Evolutionary conservation across 176 grass and related monocot species (phyloP), one percentile per base, ranked within the genome.

Genomic region (Lolium rigidum): DNA sequence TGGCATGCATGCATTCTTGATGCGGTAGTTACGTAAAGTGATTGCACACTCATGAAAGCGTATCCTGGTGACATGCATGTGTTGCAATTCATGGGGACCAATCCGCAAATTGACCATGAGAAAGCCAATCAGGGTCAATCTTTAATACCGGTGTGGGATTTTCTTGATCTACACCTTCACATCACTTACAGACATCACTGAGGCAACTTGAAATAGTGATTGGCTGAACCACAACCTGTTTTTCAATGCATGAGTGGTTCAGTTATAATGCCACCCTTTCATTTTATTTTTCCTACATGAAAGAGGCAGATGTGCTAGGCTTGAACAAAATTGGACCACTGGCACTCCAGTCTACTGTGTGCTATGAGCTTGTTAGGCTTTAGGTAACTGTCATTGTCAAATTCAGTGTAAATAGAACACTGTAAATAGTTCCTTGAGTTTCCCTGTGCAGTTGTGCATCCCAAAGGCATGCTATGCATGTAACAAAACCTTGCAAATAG

Each of bases 111-210:
- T 2, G 90, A 88, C 59, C 74, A 88, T 63, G 82, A 89, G 65
- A 86, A 81, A 57, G 74, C 26, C 4, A 91, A 95, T 59, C 90
- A 98, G 88, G 91, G 81, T 12, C 88, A 98, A 76, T 86, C 86
- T 16, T 91, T 91, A 39, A 87, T 94, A 87, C 96, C 88, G 5
- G 93, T 98, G 56, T 98, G 91, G 96, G 93, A 98, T 90, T 98
- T 98, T 86, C 86, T 98, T 98, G 74, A 87, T 73, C 17, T 21
- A 57, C 13, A 1, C 24, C 3, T 56, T 60, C 10, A 1, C 9
- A 71, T 71, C 79, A 71, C 18, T 21, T 35, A 13, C 66, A 25
- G 21, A 24, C 62, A 3, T 61, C 11, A 50, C 41, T 3, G 41
- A 4, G 41, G 31, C 41, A 7, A 7, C 41, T 5, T 44, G 41